Conservation (phyloP, 371 early-diverging fungal species). For the Mucor mucedo region DNA sequence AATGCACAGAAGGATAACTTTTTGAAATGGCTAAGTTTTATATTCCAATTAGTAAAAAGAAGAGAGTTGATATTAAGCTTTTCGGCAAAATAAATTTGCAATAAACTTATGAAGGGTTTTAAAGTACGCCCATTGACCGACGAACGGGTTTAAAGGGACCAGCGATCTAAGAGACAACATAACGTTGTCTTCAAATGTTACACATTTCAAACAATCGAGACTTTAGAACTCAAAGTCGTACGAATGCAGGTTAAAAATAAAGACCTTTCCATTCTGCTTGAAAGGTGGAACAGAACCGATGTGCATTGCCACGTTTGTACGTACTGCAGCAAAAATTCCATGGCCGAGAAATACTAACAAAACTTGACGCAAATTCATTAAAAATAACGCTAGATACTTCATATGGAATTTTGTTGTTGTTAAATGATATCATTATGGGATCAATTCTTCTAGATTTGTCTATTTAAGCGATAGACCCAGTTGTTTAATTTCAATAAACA, state of each 20-base stretch:
- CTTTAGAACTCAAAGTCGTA: neutral
- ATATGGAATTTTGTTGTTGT: no score
- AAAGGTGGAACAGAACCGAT: slow-evolving; percentile 1
- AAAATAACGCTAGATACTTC: no score
- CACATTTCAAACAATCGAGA: neutral
- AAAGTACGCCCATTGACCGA: neutral
- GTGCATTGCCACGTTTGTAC: neutral
- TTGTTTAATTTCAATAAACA: no score
- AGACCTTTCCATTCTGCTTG: neutral
- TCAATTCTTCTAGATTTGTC: no score
- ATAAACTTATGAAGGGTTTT: no score
- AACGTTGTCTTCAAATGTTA: neutral
- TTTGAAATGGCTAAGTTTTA: no score
- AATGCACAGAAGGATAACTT: neutral
- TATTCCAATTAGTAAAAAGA: no score
- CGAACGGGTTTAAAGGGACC: neutral
- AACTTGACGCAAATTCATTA: neutral
- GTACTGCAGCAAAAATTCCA: neutral
- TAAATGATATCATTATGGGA: no score
- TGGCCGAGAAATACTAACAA: neutral
- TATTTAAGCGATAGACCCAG: no score
- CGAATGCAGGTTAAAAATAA: neutral
- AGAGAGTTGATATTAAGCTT: no score
- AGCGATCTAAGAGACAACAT: neutral
- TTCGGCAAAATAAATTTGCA: no score